These are phyloP conservation scores for Rhizophora mangle DNA, from an alignment of 345 rosid genomes.

Conservation along the genomic window DNA sequence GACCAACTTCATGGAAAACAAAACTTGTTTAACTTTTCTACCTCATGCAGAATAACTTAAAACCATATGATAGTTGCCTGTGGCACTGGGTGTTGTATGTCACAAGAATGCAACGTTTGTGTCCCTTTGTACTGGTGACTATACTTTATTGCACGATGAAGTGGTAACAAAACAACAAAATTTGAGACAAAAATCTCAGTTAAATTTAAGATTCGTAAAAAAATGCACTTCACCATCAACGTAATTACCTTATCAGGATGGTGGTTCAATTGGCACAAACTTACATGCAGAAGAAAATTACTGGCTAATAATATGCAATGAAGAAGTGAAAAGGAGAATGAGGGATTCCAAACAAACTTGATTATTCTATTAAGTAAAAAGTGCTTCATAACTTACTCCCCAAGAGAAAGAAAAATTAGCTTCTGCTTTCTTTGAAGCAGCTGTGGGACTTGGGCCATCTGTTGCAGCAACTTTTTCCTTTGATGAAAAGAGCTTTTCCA, in stretches of 20 bases:
- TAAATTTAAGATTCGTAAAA: background rate
- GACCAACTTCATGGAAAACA: background rate
- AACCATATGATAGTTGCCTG: no score
- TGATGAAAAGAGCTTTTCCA: slow-evolving; percentile 60
- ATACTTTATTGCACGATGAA: background rate
- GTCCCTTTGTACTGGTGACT: background rate
- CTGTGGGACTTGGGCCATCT: background rate
- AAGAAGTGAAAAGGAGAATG: background rate
- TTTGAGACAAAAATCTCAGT: no score
- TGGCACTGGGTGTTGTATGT: background rate
- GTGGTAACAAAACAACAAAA: background rate
- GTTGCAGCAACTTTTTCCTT: slow-evolving; percentile 31
- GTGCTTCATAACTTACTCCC: background rate
- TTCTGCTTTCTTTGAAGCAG: slow-evolving; percentile 39
- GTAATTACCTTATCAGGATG: no score
- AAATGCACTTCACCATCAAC: background rate
- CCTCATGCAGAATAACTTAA: no score
- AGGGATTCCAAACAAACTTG: background rate
- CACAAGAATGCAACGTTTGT: background rate
- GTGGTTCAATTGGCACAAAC: no score
- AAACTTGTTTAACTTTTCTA: background rate
- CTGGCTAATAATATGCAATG: background rate
- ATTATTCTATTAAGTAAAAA: background rate
- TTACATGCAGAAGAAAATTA: background rate
- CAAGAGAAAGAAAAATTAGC: slow-evolving; percentile 34